These are phyloP conservation scores for Cladosporium phlei DNA, from an alignment of 2,329 filamentous ascomycete species.

Conservation along the genomic window DNA sequence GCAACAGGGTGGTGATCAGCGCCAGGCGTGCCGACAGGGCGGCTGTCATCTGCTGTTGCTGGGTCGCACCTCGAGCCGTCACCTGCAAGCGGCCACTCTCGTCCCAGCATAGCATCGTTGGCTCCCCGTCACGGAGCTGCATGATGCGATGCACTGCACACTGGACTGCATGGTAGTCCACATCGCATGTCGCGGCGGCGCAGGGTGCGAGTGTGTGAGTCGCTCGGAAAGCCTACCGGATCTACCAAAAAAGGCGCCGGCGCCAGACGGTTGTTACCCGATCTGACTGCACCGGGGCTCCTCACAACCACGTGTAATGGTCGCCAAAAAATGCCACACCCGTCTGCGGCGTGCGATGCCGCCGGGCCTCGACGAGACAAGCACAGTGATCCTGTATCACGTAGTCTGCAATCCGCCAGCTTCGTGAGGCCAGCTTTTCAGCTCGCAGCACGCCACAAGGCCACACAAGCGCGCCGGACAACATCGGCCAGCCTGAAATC, in stretches of 20 bases:
- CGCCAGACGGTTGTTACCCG: neutral
- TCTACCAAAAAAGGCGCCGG: conserved; percentile 6
- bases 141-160: neutral
- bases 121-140: neutral
- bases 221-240: conserved; percentile 8
- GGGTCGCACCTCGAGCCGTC: conserved; percentile 3
- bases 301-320: conserved; percentile 13
- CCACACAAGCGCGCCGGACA: conserved; percentile 13
- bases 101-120: neutral
- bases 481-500: conserved; percentile 11
- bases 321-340: neutral
- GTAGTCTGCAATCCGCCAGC: neutral
- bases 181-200: too few species aligned
- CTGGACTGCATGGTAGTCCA: too few species aligned
- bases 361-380: neutral
- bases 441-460: conserved; percentile 10
- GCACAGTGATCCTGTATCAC: too few species aligned
- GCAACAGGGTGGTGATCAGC: conserved; percentile 15
- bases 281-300: conserved; percentile 1
- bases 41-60: conserved; percentile 12
- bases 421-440: neutral
- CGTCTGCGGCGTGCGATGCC: too few species aligned
- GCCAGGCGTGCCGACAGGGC: conserved; percentile 12
- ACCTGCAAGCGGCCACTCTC: conserved; percentile 3
- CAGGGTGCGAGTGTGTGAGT: conserved; percentile 2